Conservation (phyloP, 2,329 filamentous ascomycete species). For the Lasiodiplodia citricola region DNA sequence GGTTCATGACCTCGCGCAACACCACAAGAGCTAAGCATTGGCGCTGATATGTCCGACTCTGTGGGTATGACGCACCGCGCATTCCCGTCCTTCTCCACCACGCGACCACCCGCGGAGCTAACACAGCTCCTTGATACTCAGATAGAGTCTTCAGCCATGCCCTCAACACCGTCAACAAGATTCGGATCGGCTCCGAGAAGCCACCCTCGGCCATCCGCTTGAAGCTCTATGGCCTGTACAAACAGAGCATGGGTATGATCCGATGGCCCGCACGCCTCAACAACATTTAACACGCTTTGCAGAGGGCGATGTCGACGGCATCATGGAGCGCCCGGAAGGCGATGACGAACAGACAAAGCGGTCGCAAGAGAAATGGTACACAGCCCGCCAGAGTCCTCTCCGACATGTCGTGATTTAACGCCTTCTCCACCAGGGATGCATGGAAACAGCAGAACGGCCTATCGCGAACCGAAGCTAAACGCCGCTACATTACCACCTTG, state of each 20-base stretch:
- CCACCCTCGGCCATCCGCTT: slow-evolving; percentile 85
- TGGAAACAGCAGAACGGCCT: slow-evolving; percentile 89
- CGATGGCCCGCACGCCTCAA: slow-evolving; percentile 28
- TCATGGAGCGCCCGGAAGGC: slow-evolving; percentile 80
- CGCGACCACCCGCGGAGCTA: slow-evolving; percentile 9
- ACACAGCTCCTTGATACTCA: slow-evolving; percentile 44
- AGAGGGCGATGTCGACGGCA: slow-evolving; percentile 93
- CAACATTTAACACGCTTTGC: slow-evolving; percentile 21
- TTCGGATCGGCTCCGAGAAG: slow-evolving; percentile 88
- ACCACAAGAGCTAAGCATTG: slow-evolving; percentile 12
- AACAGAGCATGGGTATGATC: slow-evolving; percentile 84
- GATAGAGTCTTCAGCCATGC: slow-evolving; percentile 99
- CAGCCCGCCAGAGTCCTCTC: slow-evolving; percentile 30
- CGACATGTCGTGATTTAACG: slow-evolving; percentile 23
- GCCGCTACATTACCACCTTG: slow-evolving; percentile 65
- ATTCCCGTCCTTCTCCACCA: not conserved
- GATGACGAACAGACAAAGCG: slow-evolving; percentile 57
- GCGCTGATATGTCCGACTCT: slow-evolving; percentile 28
- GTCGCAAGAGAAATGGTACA: slow-evolving; percentile 70
- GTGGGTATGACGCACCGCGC: slow-evolving; percentile 23
- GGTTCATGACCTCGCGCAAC: slow-evolving; percentile 21
- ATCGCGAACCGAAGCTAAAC: slow-evolving; percentile 71
- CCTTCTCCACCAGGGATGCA: slow-evolving; percentile 68
- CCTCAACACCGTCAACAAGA: slow-evolving; percentile 97
- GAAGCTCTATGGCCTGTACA: slow-evolving; percentile 96